Evolutionary conservation across 73 alveolate genomes (phyloP).

Genomic region (Breviolum minutum): DNA sequence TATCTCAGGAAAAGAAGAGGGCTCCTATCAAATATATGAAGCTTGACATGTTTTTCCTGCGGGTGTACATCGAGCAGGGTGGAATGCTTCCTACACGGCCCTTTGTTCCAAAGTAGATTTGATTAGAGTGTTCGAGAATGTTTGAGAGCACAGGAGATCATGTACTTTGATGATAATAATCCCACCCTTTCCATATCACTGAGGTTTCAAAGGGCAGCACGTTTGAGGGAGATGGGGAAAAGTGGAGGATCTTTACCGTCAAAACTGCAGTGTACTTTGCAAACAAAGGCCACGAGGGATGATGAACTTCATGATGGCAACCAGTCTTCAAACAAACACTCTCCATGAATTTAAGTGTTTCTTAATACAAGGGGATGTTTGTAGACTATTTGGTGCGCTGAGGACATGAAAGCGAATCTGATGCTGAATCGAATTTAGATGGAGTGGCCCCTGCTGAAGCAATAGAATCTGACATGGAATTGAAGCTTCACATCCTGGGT

Average conservation of each 20-base stretch:
- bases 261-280: no score
- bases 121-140: no score
- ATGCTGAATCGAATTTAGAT: background rate
- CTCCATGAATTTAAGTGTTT: no score
- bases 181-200: no score
- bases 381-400: no score
- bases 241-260: background rate
- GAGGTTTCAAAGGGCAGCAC: slow-evolving; percentile 6
- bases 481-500: slow-evolving; percentile 23
- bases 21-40: background rate
- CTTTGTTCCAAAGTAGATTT: background rate
- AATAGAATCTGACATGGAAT: background rate
- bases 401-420: background rate
- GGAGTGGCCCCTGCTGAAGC: background rate
- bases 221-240: background rate
- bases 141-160: no score
- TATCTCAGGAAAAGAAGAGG: background rate
- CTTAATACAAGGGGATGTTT: no score
- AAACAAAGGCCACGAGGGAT: background rate
- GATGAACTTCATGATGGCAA: background rate
- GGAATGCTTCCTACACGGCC: background rate
- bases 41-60: background rate
- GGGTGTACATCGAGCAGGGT: background rate
- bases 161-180: no score
- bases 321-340: no score